Percentiles rank a stretch among this genome's conserved stretches.
Evolutionary conservation across 805 yeast genomes (phyloP).

Genomic region (Suhomyces prunicola): DNA sequence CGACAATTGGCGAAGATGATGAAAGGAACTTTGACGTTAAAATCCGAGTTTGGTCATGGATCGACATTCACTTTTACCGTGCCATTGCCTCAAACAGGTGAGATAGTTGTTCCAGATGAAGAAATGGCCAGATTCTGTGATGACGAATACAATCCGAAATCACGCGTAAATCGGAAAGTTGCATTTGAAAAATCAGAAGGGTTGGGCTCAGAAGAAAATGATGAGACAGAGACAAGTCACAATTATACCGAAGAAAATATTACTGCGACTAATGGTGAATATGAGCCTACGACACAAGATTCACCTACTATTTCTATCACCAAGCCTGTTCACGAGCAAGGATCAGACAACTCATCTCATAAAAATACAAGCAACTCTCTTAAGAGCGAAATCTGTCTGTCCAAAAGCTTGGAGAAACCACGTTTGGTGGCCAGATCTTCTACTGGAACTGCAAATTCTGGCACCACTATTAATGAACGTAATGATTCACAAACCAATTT

Average conservation of each 20-base stretch:
- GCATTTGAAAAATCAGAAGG: constrained; percentile 30
- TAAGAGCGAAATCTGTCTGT: constrained; percentile 5
- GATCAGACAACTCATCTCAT: not conserved
- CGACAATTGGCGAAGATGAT: constrained; percentile 86
- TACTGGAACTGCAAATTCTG: constrained; percentile 50
- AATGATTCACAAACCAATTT: constrained; percentile 15
- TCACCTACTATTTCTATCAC: not conserved
- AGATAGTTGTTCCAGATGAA: constrained; percentile 37
- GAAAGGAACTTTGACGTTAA: constrained; percentile 78
- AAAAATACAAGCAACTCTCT: not conserved
- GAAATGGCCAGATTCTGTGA: constrained; percentile 48
- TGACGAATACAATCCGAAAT: constrained; percentile 62
- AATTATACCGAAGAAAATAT: not conserved
- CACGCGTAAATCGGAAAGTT: constrained; percentile 51
- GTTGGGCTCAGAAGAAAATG: constrained; percentile 17
- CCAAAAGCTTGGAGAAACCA: constrained; percentile 37
- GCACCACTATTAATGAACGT: constrained; percentile 10
- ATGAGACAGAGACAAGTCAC: not conserved
- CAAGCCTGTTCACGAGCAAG: not conserved
- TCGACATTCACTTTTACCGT: constrained; percentile 79
- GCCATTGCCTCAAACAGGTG: constrained; percentile 68
- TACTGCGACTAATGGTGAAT: not conserved
- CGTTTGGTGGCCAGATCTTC: constrained; percentile 44
- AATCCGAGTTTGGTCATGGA: constrained; percentile 77
- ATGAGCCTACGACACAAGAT: not conserved